A percentile compares a stretch with the other conserved stretches of the same genome.
Evolutionary conservation across 2,329 filamentous ascomycete genomes (phyloP).

Genomic region (Incumbomyces delicatus): DNA sequence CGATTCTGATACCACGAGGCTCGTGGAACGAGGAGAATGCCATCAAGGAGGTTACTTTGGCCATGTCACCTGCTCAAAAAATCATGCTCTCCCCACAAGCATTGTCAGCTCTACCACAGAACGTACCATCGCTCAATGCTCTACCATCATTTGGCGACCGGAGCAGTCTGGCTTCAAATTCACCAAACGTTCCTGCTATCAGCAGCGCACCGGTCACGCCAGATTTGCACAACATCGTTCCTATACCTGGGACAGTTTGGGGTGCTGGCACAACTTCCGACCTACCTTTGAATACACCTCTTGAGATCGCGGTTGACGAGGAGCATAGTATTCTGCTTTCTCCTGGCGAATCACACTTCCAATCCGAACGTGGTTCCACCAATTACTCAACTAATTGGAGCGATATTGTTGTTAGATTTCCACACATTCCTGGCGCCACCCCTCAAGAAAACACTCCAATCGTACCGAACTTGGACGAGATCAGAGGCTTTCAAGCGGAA

Average conservation of each 20-base stretch:
- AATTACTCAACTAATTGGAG: conserved; percentile 47
- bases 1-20: conserved; percentile 50
- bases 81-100: conserved; percentile 68
- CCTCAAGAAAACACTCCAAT: conserved; percentile 19
- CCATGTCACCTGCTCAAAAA: conserved; percentile 38
- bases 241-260: conserved; percentile 13
- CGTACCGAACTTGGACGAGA: conserved; percentile 12
- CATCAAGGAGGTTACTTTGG: conserved; percentile 37
- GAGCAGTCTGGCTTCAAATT: conserved; percentile 77
- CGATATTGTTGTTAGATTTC: conserved; percentile 32
- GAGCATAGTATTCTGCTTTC: conserved; percentile 21
- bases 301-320: conserved; percentile 29
- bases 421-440: conserved; percentile 27
- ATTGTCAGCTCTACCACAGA: conserved; percentile 60
- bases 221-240: conserved; percentile 42
- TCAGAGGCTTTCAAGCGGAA: conserved; percentile 8
- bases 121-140: conserved; percentile 64
- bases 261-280: conserved; percentile 5
- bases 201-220: conserved; percentile 74
- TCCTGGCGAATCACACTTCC: conserved; percentile 14
- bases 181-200: conserved; percentile 50
- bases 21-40: conserved; percentile 46
- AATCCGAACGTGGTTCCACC: conserved; percentile 2
- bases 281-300: conserved; percentile 6
- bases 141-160: conserved; percentile 76